Conservation (phyloP, 192 early-diverging fungal genomes). For the Coemansia sp. region DNA sequence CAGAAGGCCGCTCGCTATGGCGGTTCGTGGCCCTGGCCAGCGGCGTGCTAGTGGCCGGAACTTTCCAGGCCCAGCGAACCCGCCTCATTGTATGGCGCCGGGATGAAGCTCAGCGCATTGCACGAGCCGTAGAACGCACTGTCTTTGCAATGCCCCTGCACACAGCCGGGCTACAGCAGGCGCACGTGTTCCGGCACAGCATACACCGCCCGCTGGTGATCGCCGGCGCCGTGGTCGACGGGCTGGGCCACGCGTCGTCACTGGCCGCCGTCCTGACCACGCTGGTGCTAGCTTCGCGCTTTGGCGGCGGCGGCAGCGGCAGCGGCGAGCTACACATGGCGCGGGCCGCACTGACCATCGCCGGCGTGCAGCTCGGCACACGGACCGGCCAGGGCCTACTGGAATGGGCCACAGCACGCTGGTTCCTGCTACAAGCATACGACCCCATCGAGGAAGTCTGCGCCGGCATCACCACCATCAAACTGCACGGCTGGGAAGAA, state of each 20-base stretch:
- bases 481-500: slow-evolving; percentile 86
- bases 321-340: neutral
- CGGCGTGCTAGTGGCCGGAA: neutral
- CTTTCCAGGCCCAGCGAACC: neutral
- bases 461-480: slow-evolving; percentile 88
- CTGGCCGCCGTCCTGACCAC: neutral
- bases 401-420: slow-evolving; percentile 8
- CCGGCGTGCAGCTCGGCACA: neutral
- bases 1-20: neutral
- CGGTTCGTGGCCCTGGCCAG: neutral
- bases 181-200: slow-evolving; percentile 1
- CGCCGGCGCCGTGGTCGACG: neutral
- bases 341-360: neutral
- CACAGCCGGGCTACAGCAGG: neutral
- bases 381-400: neutral
- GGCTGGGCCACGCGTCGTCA: slow-evolving; percentile 1
- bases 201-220: neutral
- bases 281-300: neutral
- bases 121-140: slow-evolving; percentile 4
- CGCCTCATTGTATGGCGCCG: slow-evolving; percentile 4
- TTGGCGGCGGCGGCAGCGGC: too few species aligned
- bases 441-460: slow-evolving; percentile 79
- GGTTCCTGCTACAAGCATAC: slow-evolving; percentile 12
- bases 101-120: slow-evolving; percentile 1
- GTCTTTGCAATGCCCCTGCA: slow-evolving; percentile 1